Percentiles rank a stretch among this genome's conserved stretches.
Evolutionary conservation across 2,329 filamentous ascomycete genomes (phyloP).

Genomic region (Stachybotrys elegans): DNA sequence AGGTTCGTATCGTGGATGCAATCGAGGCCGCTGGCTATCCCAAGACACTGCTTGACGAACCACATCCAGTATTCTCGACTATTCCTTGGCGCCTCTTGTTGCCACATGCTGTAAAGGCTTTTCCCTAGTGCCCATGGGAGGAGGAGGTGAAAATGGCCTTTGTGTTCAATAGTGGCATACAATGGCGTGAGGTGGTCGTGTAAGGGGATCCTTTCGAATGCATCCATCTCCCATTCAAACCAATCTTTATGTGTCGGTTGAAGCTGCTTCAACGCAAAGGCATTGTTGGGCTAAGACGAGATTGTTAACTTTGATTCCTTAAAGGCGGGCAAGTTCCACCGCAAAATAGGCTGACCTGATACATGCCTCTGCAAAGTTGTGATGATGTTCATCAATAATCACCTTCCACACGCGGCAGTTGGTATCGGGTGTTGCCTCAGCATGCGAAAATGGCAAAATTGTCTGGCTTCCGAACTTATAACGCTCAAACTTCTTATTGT

Average conservation of each 20-base stretch:
- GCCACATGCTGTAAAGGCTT: not conserved
- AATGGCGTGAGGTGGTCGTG: not conserved
- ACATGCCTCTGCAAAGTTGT: not conserved
- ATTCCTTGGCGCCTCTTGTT: not conserved
- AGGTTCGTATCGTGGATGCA: not conserved
- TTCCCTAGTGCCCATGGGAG: not conserved
- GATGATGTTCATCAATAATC: not conserved
- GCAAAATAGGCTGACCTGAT: too few relatives aligned
- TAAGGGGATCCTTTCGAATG: not conserved
- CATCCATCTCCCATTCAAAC: not conserved
- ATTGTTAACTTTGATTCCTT: too few relatives aligned
- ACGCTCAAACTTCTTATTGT: not conserved
- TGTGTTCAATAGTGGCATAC: not conserved
- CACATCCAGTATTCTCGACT: not conserved
- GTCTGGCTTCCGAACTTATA: not conserved
- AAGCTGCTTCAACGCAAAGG: not conserved
- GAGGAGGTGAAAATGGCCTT: not conserved
- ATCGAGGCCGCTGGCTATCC: not conserved
- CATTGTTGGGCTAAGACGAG: not conserved
- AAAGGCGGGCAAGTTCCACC: too few relatives aligned
- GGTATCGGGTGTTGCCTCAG: not conserved
- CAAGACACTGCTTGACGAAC: not conserved
- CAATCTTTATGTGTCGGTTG: not conserved
- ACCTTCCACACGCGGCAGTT: not conserved
- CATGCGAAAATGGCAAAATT: not conserved